These are phyloP conservation scores for Spergularia azorica DNA, from an alignment of 179 eudicot genomes.

Conservation along the genomic window DNA sequence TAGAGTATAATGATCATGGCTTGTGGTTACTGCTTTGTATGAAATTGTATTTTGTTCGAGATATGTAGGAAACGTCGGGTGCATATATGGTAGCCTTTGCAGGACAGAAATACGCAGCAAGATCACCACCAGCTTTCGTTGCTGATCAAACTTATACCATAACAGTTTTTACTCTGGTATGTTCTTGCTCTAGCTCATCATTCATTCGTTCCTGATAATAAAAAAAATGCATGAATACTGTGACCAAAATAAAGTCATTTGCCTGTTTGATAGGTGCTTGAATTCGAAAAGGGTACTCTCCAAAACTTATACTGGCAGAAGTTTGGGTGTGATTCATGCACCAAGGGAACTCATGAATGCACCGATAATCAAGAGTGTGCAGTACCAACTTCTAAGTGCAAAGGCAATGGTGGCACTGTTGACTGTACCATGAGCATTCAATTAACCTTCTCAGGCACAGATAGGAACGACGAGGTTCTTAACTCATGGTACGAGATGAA, in stretches of 20 bases:
- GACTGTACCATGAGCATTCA: conserved; percentile 67
- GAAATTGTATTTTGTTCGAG: not conserved
- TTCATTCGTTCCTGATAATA: not conserved
- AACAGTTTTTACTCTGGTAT: conserved; percentile 72
- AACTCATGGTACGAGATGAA: conserved; percentile 84
- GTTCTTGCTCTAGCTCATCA: not conserved
- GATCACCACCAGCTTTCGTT: conserved; percentile 69
- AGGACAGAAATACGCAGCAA: conserved; percentile 75
- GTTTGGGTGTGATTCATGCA: conserved; percentile 66
- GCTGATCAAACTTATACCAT: conserved; percentile 50
- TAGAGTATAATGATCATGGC: too few relatives aligned
- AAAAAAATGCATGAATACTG: not conserved
- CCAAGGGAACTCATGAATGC: conserved; percentile 43
- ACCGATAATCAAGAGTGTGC: conserved; percentile 62
- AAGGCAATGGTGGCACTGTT: conserved; percentile 45
- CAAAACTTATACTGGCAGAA: conserved; percentile 70
- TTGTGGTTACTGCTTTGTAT: not conserved
- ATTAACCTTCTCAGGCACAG: conserved; percentile 82
- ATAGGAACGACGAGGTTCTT: conserved; percentile 55
- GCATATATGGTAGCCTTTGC: conserved; percentile 95
- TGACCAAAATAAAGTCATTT: not conserved
- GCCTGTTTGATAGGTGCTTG: conserved; percentile 54
- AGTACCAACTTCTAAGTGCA: conserved; percentile 55
- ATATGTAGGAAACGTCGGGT: conserved; percentile 45
- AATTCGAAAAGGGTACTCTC: conserved; percentile 69